phyloP scores from a whole-genome alignment of 495 filamentous ascomycete species.

The Xylaria nigripes region DNA sequence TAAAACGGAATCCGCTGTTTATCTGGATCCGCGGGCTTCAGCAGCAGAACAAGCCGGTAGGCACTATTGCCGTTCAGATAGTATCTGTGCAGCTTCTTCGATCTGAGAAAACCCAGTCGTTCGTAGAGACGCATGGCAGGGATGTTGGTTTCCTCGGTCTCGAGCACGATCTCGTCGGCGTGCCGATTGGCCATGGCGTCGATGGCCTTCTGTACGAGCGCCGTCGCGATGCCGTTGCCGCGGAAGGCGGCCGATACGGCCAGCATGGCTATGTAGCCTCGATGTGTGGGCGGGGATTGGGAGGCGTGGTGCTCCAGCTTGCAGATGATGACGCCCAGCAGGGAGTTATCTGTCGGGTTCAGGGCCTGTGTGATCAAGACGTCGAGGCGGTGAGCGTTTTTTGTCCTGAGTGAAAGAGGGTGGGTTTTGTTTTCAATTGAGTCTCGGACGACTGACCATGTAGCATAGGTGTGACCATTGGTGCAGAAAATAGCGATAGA shows the following conservation, averaged over 20 bases:
- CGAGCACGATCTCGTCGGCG: slow-evolving; percentile 92
- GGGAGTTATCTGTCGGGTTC: slow-evolving; percentile 41
- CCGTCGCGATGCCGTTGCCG: slow-evolving; percentile 83
- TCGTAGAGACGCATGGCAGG: slow-evolving; percentile 93
- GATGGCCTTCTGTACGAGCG: slow-evolving; percentile 80
- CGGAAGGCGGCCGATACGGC: slow-evolving; percentile 72
- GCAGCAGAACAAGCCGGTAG: slow-evolving; percentile 74
- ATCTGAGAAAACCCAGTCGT: slow-evolving; percentile 81
- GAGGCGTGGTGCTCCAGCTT: slow-evolving; percentile 84
- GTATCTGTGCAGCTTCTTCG: slow-evolving; percentile 90
- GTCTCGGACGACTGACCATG: slow-evolving; percentile 55
- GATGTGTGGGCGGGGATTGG: slow-evolving; percentile 60
- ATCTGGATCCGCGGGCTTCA: slow-evolving; percentile 49
- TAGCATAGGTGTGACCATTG: slow-evolving; percentile 97
- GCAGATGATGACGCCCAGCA: slow-evolving; percentile 86
- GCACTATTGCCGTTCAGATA: slow-evolving; percentile 96
- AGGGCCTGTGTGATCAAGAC: slow-evolving; percentile 49
- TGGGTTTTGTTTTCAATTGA: background rate
- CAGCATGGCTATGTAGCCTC: slow-evolving; percentile 98
- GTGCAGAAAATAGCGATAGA: slow-evolving; percentile 97
- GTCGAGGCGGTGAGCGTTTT: slow-evolving; percentile 2
- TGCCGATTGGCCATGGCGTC: slow-evolving; percentile 77
- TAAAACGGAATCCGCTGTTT: slow-evolving; percentile 13
- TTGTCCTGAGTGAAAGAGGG: background rate
- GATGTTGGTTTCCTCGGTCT: slow-evolving; percentile 93